phyloP scores from a whole-genome alignment of 2,329 filamentous ascomycete genomes.

The Camptophora hylomeconis region DNA sequence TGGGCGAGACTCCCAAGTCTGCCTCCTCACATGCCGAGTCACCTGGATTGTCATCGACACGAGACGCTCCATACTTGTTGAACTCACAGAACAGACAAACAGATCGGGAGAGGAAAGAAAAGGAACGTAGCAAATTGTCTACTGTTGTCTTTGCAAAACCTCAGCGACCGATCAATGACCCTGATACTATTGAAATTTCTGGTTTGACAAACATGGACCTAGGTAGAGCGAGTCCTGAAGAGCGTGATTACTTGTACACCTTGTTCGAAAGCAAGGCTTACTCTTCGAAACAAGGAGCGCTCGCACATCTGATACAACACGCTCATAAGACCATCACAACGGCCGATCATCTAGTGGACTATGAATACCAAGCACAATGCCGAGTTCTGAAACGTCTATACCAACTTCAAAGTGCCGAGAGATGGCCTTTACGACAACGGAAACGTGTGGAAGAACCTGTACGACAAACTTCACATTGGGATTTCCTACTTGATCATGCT shows the following conservation, averaged over 20 bases:
- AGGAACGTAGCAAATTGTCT: constrained; percentile 49
- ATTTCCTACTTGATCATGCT: constrained; percentile 77
- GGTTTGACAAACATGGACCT: constrained; percentile 11
- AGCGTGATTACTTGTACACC: constrained; percentile 49
- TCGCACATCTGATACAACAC: constrained; percentile 63
- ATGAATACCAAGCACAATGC: constrained; percentile 77
- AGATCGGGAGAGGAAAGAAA: constrained; percentile 44
- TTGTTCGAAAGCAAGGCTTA: constrained; percentile 49
- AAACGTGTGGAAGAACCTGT: constrained; percentile 72
- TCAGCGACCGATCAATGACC: constrained; percentile 36
- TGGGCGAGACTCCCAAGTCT: constrained; percentile 43
- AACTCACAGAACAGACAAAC: constrained; percentile 31
- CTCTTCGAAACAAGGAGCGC: constrained; percentile 37
- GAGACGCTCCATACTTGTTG: constrained; percentile 23
- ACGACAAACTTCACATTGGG: constrained; percentile 66
- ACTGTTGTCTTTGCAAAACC: constrained; percentile 69
- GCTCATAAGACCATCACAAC: constrained; percentile 87
- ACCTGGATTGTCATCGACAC: constrained; percentile 11
- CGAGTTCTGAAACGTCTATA: constrained; percentile 78
- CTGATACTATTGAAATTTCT: constrained; percentile 25
- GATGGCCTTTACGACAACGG: constrained; percentile 84
- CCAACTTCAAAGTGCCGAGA: constrained; percentile 75
- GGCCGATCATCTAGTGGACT: constrained; percentile 66
- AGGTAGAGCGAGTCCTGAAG: constrained; percentile 42
- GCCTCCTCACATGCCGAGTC: constrained; percentile 23